phyloP scores from a whole-genome alignment of 176 grass and related monocot species.

The Stipa capillata region DNA sequence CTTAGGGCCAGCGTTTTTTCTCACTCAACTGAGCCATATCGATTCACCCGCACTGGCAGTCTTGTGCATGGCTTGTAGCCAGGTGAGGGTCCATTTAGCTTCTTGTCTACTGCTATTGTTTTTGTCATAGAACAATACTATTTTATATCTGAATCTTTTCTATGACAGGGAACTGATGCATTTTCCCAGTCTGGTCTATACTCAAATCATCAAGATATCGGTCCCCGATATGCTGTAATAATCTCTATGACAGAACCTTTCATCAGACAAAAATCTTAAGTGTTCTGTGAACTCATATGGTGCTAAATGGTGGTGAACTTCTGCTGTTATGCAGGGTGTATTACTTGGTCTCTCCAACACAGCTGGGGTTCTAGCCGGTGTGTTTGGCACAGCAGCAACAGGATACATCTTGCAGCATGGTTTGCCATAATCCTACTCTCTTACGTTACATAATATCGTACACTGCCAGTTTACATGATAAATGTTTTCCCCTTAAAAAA shows the following conservation, averaged over 20 bases:
- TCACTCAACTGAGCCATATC: slow-evolving; percentile 91
- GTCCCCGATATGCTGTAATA: slow-evolving; percentile 78
- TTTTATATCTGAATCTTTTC: slow-evolving; percentile 10
- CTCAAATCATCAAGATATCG: slow-evolving; percentile 97
- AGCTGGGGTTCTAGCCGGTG: slow-evolving; percentile 89
- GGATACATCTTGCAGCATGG: slow-evolving; percentile 98
- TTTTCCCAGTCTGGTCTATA: slow-evolving; percentile 96
- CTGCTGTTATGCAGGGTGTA: slow-evolving; percentile 56
- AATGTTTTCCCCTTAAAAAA: not conserved
- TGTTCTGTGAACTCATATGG: not conserved
- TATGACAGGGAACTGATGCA: slow-evolving; percentile 78
- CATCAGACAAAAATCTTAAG: not conserved
- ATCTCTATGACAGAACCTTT: not conserved
- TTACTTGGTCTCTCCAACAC: slow-evolving; percentile 92
- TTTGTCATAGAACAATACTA: not conserved
- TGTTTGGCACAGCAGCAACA: slow-evolving; percentile 82
- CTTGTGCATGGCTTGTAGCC: slow-evolving; percentile 92
- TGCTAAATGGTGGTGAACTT: not conserved
- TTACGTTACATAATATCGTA: not conserved
- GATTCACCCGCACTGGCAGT: slow-evolving; percentile 84
- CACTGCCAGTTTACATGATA: not conserved
- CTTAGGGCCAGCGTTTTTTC: slow-evolving; percentile 93
- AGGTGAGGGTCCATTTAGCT: slow-evolving; percentile 47
- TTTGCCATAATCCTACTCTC: slow-evolving; percentile 1
- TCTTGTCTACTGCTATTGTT: not conserved